Evolutionary conservation across 148 eudicot species (phyloP).

Genomic region (Silene uniflora): DNA sequence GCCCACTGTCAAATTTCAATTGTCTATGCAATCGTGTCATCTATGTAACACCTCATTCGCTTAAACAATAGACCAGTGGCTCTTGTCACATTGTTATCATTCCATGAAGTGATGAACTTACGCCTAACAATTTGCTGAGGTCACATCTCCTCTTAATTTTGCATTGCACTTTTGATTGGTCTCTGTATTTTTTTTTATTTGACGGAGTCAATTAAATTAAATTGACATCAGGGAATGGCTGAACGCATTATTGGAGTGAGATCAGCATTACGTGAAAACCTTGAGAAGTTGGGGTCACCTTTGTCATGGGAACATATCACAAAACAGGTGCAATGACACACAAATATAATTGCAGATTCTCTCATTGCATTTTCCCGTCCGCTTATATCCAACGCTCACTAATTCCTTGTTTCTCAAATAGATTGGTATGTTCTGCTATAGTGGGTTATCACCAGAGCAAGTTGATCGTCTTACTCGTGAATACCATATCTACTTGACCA

Average conservation of each 20-base stretch:
- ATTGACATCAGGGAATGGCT: conserved; percentile 68
- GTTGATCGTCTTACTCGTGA: conserved; percentile 86
- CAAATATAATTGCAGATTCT: neutral
- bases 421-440: conserved; percentile 99
- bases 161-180: no score
- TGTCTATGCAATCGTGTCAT: neutral
- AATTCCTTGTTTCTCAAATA: conserved; percentile 26
- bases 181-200: neutral
- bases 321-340: conserved; percentile 55
- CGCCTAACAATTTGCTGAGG: neutral
- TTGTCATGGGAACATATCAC: conserved; percentile 98
- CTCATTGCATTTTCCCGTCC: neutral
- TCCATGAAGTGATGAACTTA: no score
- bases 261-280: conserved; percentile 66
- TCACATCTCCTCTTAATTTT: no score
- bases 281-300: conserved; percentile 81
- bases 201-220: neutral
- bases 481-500: conserved; percentile 86
- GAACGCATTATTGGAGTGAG: conserved; percentile 95
- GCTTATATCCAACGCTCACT: no score
- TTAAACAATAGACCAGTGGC: no score
- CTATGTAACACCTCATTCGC: no score
- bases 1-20: neutral
- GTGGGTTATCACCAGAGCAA: conserved; percentile 95
- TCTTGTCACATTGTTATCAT: no score